Conservation (phyloP, 352 stramenopile species). For the Globisporangium splendens region DNA sequence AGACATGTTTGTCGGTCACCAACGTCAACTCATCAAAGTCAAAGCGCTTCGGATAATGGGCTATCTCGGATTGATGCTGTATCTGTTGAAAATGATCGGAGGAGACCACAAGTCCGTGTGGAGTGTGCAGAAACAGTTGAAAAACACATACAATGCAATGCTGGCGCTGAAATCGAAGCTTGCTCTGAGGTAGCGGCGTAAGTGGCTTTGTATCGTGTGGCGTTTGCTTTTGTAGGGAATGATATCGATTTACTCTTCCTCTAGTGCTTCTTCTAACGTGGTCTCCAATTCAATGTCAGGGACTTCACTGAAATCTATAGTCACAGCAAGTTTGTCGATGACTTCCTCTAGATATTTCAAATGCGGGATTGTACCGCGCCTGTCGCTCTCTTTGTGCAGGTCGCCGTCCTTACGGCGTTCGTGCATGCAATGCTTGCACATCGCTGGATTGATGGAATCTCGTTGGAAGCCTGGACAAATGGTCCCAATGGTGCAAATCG, state of each 20-base stretch:
- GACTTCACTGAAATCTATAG: constrained; percentile 48
- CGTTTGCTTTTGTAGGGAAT: not conserved
- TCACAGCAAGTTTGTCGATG: constrained; percentile 47
- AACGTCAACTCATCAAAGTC: not conserved
- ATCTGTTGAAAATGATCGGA: constrained; percentile 21
- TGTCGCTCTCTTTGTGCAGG: constrained; percentile 31
- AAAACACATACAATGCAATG: not conserved
- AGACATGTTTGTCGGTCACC: constrained; percentile 8
- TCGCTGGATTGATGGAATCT: constrained; percentile 57
- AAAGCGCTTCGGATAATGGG: constrained; percentile 12
- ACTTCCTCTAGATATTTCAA: constrained; percentile 49
- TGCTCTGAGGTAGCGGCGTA: not conserved
- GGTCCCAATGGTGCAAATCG: constrained; percentile 56
- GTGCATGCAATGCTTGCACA: constrained; percentile 79
- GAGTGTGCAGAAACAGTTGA: not conserved
- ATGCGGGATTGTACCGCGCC: constrained; percentile 21
- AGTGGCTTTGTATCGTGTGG: not conserved
- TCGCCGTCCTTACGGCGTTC: constrained; percentile 64
- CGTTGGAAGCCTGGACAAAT: constrained; percentile 75
- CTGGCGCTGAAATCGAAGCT: constrained; percentile 3
- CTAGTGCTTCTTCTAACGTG: constrained; percentile 47
- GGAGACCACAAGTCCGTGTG: not conserved
- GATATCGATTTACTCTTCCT: constrained; percentile 15
- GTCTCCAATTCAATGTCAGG: constrained; percentile 56
- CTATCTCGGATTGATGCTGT: constrained; percentile 15